phyloP scores from a whole-genome alignment of 345 rosid species.

The Salix exigua region DNA sequence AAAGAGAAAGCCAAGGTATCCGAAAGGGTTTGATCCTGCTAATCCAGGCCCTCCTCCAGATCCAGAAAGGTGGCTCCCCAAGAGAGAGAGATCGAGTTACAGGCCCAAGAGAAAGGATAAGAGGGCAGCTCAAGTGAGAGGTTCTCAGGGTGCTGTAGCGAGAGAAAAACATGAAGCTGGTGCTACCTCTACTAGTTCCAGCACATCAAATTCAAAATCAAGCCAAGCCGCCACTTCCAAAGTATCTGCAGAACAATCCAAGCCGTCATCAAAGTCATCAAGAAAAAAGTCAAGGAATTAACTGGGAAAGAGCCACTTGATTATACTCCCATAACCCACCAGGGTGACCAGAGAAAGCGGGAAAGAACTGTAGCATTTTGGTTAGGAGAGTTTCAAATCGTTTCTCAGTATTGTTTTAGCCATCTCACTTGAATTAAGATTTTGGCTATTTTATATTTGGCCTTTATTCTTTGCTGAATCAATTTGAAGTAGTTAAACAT shows the following conservation, averaged over 20 bases:
- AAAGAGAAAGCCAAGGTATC: constrained; percentile 96
- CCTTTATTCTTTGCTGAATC: not conserved
- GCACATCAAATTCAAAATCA: constrained; percentile 12
- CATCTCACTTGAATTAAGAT: not conserved
- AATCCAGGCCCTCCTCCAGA: constrained; percentile 98
- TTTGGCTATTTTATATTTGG: not conserved
- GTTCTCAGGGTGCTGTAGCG: constrained; percentile 81
- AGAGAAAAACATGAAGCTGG: constrained; percentile 71
- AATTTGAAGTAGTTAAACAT: not conserved
- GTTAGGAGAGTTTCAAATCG: not conserved
- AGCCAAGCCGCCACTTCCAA: constrained; percentile 36
- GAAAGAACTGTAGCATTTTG: not conserved
- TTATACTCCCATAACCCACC: not conserved
- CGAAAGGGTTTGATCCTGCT: constrained; percentile 92
- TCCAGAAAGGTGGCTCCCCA: constrained; percentile 98
- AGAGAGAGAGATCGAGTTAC: constrained; percentile 89
- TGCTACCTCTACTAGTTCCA: constrained; percentile 29
- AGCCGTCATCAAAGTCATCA: constrained; percentile 73
- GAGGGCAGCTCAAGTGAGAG: constrained; percentile 93
- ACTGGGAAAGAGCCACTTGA: constrained; percentile 3
- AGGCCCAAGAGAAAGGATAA: constrained; percentile 93
- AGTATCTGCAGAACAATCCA: constrained; percentile 44
- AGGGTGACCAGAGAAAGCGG: not conserved
- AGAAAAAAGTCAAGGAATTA: constrained; percentile 87
- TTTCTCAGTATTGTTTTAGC: not conserved